phyloP scores from a whole-genome alignment of 2,329 filamentous ascomycete genomes.

The Tolypocladium tropicale region DNA sequence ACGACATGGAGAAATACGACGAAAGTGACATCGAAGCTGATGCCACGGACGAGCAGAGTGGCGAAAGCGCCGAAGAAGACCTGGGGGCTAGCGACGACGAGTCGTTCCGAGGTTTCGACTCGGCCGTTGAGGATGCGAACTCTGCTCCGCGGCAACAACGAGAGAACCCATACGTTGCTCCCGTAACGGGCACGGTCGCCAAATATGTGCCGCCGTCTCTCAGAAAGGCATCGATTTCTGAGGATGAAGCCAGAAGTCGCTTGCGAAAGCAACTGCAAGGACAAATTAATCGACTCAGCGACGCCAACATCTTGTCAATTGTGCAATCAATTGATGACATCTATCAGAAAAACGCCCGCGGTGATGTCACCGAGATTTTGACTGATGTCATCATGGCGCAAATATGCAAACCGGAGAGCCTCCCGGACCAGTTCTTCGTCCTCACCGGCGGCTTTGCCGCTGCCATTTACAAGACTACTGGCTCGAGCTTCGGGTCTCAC shows the following conservation, averaged over 20 bases:
- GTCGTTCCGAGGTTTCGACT: constrained; percentile 29
- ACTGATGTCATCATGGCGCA: constrained; percentile 70
- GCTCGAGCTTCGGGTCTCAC: constrained; percentile 82
- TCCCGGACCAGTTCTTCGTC: constrained; percentile 85
- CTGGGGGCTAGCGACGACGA: constrained; percentile 15
- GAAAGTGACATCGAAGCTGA: constrained; percentile 6
- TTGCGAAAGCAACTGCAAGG: constrained; percentile 77
- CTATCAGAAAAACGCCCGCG: constrained; percentile 76
- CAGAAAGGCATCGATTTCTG: constrained; percentile 50
- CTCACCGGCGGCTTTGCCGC: constrained; percentile 84
- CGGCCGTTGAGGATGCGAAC: constrained; percentile 18
- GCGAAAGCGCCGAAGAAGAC: background rate
- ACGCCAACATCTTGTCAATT: constrained; percentile 80
- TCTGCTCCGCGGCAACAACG: constrained; percentile 37
- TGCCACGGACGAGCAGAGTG: background rate
- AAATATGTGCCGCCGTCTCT: constrained; percentile 91
- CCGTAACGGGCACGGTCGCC: constrained; percentile 36
- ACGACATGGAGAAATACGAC: constrained; percentile 15
- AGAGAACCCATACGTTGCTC: constrained; percentile 87
- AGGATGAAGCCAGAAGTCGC: constrained; percentile 56
- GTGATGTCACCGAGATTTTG: constrained; percentile 73
- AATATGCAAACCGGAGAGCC: constrained; percentile 64
- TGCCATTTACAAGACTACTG: constrained; percentile 77
- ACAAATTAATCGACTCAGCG: constrained; percentile 83
- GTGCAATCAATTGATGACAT: constrained; percentile 71